Evolutionary conservation across 371 early-diverging fungal species (phyloP).

Genomic region (Zychaea mexicana): DNA sequence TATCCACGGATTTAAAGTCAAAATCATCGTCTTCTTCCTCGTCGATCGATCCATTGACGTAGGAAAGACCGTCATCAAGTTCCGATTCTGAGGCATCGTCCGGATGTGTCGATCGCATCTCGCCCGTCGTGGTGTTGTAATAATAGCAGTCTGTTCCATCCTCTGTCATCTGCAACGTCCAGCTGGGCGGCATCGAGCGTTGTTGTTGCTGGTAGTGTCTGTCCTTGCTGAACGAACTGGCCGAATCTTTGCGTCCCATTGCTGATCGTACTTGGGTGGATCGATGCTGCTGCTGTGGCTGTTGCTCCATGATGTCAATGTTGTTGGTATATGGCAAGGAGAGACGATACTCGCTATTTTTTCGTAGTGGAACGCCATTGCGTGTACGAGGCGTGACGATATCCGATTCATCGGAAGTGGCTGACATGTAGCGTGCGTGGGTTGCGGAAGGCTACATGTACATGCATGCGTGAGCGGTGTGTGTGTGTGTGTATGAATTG

Average conservation of each 20-base stretch:
- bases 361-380: slow-evolving; percentile 24
- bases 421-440: slow-evolving; percentile 8
- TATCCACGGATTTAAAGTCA: slow-evolving; percentile 18
- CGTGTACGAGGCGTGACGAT: slow-evolving; percentile 8
- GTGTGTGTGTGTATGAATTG: background rate
- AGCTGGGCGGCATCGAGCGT: slow-evolving; percentile 38
- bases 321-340: slow-evolving; percentile 20
- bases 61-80: slow-evolving; percentile 13
- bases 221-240: background rate
- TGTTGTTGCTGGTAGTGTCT: background rate
- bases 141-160: slow-evolving; percentile 52
- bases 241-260: background rate
- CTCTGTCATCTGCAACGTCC: slow-evolving; percentile 45
- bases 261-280: background rate
- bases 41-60: slow-evolving; percentile 18
- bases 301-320: background rate
- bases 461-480: background rate
- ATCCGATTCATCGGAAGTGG: slow-evolving; percentile 12
- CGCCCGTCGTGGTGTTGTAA: slow-evolving; percentile 45
- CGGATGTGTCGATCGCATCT: slow-evolving; percentile 51
- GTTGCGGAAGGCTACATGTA: background rate
- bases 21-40: slow-evolving; percentile 15
- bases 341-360: slow-evolving; percentile 26
- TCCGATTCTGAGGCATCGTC: slow-evolving; percentile 26
- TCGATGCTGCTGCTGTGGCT: background rate